Percentiles rank a stretch among this genome's conserved stretches.
phyloP scores from a whole-genome alignment of 2,329 filamentous ascomycete genomes.

The Pseudocercospora fuligena region DNA sequence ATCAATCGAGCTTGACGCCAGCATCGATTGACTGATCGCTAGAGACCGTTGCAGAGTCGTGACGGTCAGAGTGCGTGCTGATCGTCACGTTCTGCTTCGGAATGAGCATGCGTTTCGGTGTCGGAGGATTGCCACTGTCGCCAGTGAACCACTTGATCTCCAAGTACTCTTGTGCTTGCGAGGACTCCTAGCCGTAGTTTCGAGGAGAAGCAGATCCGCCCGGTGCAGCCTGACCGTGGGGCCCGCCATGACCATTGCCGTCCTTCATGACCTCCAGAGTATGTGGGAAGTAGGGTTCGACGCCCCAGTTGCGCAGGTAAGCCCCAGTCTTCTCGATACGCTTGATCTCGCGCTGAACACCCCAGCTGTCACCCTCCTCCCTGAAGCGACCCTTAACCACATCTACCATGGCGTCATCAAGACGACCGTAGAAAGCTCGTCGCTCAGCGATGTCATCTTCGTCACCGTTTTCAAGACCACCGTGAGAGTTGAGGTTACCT shows the following conservation, averaged over 20 bases:
- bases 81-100: background rate
- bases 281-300: conserved; percentile 59
- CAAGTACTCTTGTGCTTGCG: background rate
- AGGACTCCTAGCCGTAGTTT: conserved; percentile 17
- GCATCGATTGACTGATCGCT: background rate
- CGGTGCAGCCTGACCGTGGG: conserved; percentile 10
- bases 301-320: conserved; percentile 57
- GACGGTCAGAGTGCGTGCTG: background rate
- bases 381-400: conserved; percentile 56
- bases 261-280: conserved; percentile 56
- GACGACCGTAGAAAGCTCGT: conserved; percentile 54
- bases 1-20: background rate
- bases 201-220: conserved; percentile 11
- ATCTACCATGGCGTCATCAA: conserved; percentile 58
- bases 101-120: background rate
- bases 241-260: conserved; percentile 30
- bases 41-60: background rate
- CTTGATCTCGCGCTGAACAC: conserved; percentile 58
- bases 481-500: conserved; percentile 61
- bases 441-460: conserved; percentile 54
- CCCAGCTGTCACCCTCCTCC: conserved; percentile 58
- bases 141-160: conserved; percentile 5
- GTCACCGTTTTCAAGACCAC: conserved; percentile 56
- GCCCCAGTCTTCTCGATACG: conserved; percentile 60
- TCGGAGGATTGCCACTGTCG: background rate